Base-by-base conservation (phyloP, 768 basidiomycete genomes). In the Rhodotorula toruloides region DNA sequence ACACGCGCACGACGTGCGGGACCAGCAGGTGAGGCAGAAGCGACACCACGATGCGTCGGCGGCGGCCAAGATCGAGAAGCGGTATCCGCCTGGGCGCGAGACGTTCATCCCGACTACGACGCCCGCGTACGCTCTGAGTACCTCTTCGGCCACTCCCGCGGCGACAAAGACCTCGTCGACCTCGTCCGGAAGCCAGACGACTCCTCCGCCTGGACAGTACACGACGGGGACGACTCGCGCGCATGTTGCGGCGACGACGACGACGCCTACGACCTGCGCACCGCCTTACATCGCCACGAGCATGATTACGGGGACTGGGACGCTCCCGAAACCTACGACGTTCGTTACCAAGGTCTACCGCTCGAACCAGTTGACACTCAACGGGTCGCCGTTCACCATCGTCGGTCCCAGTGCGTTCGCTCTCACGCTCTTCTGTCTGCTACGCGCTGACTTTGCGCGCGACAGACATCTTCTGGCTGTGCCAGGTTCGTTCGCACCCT, bases 401-500 rank as follows among this genome's bases (percentile, higher is more conserved):
- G 70, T 64, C 27, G 70, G 70, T 0, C 65, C 70, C 17, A 67
- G 63, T 65, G 55, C 42, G 63, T 68, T 8, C 13, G 29, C n/a
- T 54, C n/a, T n/a, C n/a, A n/a, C n/a, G 27, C 16, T 37, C 27
- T 27, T 14, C 27, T 34, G 13, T 19, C 16, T 4, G 12, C 52
- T 27, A 5, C 9, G 4, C 3, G 22, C 8, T 32, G 36, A 4
- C 21, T 22, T 3, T 44, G 19, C 25, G 10, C 2, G 3, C 27
- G 29, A 22, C 59, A 55, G 68, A 72, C 50, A 70, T 71, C 40
- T 71, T 66, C 59, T 71, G 73, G 73, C 56, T 74, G 1, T 73
- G 73, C 22, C 55, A 49, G n/a, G 58, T 29, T 19, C 29, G 34
- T 31, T 12, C 47, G 22, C n/a, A 42, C 12, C 52, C 21, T n/a